A percentile compares a stretch with the other conserved stretches of the same genome.
phyloP scores from a whole-genome alignment of 305 asterid species.

The Salvia sclarea region DNA sequence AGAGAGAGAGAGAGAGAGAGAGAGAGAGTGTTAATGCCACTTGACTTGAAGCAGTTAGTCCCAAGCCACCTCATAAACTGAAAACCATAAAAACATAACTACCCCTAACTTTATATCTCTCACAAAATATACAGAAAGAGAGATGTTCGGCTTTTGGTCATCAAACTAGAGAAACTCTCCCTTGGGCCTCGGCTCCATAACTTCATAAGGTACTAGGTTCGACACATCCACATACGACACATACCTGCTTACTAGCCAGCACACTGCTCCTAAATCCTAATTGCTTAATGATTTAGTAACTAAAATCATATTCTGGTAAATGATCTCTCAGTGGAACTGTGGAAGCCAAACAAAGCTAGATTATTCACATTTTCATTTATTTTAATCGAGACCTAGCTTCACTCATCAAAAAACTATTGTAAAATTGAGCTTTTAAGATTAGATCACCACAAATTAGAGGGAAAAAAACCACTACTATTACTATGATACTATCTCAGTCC shows the following conservation, averaged over 20 bases:
- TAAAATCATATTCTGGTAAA: not conserved
- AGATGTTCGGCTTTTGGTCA: not conserved
- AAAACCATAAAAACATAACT: slow-evolving; percentile 5
- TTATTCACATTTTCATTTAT: not conserved
- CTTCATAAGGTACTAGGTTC: slow-evolving; percentile 5
- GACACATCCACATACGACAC: slow-evolving; percentile 9
- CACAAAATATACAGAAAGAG: not conserved
- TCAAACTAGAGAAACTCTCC: not conserved
- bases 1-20: not conserved
- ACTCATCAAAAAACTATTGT: slow-evolving; percentile 10
- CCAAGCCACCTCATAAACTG: slow-evolving; percentile 9
- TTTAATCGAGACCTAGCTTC: not conserved
- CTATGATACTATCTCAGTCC: no score
- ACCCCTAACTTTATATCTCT: slow-evolving; percentile 2
- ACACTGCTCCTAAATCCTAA: not conserved
- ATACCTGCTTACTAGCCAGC: not conserved
- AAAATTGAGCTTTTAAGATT: no score
- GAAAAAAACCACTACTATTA: no score
- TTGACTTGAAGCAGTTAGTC: slow-evolving; percentile 14
- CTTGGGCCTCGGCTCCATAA: not conserved
- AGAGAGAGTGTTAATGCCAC: slow-evolving; percentile 3
- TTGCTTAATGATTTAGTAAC: not conserved
- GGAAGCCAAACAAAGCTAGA: not conserved
- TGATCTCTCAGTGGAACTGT: not conserved
- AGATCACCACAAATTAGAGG: no score